Base-by-base conservation (phyloP, 2,329 filamentous ascomycete genomes). In the Immersiporthe knoxdaviesiana region DNA sequence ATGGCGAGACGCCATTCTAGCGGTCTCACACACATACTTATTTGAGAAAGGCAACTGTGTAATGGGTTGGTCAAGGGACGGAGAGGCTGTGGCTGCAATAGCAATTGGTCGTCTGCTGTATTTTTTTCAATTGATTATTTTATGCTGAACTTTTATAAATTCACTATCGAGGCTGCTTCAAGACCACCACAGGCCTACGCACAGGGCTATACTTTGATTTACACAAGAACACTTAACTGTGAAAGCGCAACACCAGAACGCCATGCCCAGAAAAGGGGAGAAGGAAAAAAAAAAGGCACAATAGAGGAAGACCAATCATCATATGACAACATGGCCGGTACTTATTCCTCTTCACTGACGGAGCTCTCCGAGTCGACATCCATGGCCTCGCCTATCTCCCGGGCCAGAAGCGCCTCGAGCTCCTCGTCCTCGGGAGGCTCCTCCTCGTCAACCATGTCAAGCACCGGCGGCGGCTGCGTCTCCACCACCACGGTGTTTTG, bases 301-400 rank as follows among this genome's bases (percentile, higher is more conserved):
- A n/a, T n/a, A n/a, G n/a, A n/a, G n/a, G n/a, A n/a, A n/a, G n/a
- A n/a, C n/a, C n/a, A n/a, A n/a, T n/a, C n/a, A n/a, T n/a, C n/a
- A n/a, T n/a, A n/a, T n/a, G 39, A 63, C 39, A 18, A 11, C 2
- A 24, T 4, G 2, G 10, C 14, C 60, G 4, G 35, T 7, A 30
- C 30, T 72, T 79, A 90, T 75, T 90, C 88, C 76, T 90, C 88
- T 76, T 90, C 88, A 72, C 88, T 90, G 66, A 90, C 88, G 73
- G 89, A 87, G 72, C 88, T 90, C 77, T 90, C 88, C 65, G 83
- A 79, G 24, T 88, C 87, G 47, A 82, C 85, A 35, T 84, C 82
- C 37, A 83, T 81, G 70, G 81, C 78, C 41, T 44, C 65, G 54
- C 62, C 61, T 6, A 87, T 79, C 52, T 84, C 84, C 10, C 85